These are phyloP conservation scores for Fusarium dlaminii DNA, from an alignment of 2,329 filamentous ascomycete species.

Conservation along the genomic window DNA sequence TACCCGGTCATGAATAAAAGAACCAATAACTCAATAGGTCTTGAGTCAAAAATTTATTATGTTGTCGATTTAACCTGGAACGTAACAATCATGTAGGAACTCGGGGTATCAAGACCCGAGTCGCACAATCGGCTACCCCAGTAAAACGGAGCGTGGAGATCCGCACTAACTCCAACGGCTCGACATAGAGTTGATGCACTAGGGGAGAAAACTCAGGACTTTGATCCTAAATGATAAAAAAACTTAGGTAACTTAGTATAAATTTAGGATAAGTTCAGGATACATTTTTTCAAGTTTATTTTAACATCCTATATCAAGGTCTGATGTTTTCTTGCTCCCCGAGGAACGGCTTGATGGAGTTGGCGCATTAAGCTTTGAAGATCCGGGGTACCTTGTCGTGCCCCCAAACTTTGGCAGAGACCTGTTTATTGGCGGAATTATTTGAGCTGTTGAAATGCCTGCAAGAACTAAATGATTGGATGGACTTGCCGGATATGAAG, in stretches of 20 bases:
- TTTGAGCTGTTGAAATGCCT: accelerated
- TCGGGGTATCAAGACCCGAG: neutral
- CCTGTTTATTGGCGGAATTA: neutral
- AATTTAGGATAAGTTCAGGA: too few relatives aligned
- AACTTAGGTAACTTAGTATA: too few relatives aligned
- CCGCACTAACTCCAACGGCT: neutral
- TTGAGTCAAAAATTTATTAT: accelerated
- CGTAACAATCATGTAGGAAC: accelerated
- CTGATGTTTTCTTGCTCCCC: too few relatives aligned
- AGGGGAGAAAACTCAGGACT: too few relatives aligned
- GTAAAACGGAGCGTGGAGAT: neutral
- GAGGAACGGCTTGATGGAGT: too few relatives aligned
- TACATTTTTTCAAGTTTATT: too few relatives aligned
- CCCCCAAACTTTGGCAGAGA: neutral
- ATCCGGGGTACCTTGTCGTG: neutral
- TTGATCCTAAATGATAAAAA: too few relatives aligned
- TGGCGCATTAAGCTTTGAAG: neutral
- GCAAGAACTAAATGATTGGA: neutral
- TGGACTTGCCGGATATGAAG: neutral
- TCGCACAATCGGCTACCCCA: neutral
- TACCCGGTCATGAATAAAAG: neutral
- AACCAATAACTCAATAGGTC: accelerated
- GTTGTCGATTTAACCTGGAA: accelerated
- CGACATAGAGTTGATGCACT: neutral
- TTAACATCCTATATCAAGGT: too few relatives aligned